Conservation (phyloP, 148 eudicot genomes). For the Agrostemma githago region DNA sequence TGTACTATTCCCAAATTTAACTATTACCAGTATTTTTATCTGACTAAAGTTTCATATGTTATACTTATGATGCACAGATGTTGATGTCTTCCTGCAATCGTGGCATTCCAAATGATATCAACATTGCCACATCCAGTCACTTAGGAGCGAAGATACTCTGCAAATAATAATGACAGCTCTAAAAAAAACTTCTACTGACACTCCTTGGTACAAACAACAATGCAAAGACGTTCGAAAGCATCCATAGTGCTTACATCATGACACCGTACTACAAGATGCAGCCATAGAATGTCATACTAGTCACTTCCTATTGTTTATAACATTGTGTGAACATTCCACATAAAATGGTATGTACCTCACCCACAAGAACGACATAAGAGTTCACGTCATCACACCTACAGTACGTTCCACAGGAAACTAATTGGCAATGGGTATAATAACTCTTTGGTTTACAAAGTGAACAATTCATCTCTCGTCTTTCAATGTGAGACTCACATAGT, state of each 20-base stretch:
- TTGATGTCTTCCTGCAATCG: neutral
- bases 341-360: neutral
- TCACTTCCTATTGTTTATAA: neutral
- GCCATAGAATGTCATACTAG: neutral
- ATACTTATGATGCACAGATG: neutral
- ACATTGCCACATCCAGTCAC: neutral
- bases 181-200: constrained; percentile 2
- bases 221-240: constrained; percentile 9
- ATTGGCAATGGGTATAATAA: neutral
- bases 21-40: neutral
- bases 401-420: neutral
- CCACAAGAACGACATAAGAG: neutral
- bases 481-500: neutral
- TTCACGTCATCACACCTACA: neutral
- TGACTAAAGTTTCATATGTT: neutral
- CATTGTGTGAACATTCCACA: neutral
- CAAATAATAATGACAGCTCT: neutral
- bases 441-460: neutral
- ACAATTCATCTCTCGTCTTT: neutral
- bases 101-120: constrained; percentile 2
- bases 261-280: neutral
- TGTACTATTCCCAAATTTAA: neutral
- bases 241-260: neutral
- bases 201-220: neutral
- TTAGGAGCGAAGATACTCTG: neutral